Evolutionary conservation across 352 stramenopile species (phyloP), one percentile per base, ranked within the genome.

Genomic region (Phytophthora agathidicida): DNA sequence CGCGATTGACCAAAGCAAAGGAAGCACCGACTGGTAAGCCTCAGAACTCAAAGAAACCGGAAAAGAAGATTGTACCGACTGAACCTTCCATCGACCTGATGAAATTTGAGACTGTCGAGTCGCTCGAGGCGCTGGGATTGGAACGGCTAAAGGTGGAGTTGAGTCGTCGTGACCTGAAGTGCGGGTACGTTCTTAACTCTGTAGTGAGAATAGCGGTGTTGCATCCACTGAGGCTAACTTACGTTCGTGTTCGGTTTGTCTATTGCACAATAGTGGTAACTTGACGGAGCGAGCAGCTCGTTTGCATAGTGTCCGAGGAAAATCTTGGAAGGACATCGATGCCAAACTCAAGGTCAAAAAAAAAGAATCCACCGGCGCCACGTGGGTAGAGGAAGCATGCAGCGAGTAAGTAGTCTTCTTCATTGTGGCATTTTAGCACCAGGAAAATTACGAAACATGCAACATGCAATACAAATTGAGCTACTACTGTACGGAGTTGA

Each of bases 101-200:
- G 35, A 45, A 64, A 7, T 95, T 83, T 60, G 80, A 77, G 23
- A 77, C 68, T 10, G 58, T 75, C 5, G 71, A 80, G 6, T 80
- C 81, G n/a, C 77, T 98, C 41, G 80, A 96, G 45, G 76, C 69
- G 4, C 70, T 99, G 5, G 94, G 95, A 11, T 74, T 96, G 23
- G 94, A 98, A 44, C 62, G 56, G 9, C 70, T 99, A 11, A 99
- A 99, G 74, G 68, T 80, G 13, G 91, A 98, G 54, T 78, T 99
- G 5, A 76, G 87, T 66, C 77, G 77, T 30, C 85, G 98, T 24
- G 87, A 90, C 10, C 80, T 99, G 22, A 99, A 99, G 73, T 99
- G 96, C 84, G 97, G 97, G 86, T 95, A 86, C 26, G 79, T 75
- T 6, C 3, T 7, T 28, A 9, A 33, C 26, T 4, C 28, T 30